Evolutionary conservation across 2,329 filamentous ascomycete species (phyloP).

Genomic region (Claviceps paspali): DNA sequence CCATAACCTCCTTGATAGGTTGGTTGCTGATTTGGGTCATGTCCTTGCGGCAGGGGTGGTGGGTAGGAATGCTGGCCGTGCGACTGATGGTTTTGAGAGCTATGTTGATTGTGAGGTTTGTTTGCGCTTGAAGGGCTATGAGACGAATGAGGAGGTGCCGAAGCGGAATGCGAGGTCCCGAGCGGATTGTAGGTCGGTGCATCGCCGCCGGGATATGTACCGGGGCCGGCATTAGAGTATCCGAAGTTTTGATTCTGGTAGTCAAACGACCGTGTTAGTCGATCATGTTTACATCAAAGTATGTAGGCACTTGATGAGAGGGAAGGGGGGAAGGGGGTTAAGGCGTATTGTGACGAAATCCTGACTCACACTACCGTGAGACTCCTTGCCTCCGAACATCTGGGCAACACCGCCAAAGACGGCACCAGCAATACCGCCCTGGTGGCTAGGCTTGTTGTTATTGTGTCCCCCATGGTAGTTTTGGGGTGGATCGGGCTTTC

Average conservation of each 20-base stretch:
- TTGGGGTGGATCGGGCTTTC: constrained; percentile 29
- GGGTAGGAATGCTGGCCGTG: constrained; percentile 10
- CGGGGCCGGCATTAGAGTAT: constrained; percentile 40
- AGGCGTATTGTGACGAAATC: neutral
- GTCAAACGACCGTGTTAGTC: constrained; percentile 5
- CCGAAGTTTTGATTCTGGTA: constrained; percentile 42
- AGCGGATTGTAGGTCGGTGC: constrained; percentile 35
- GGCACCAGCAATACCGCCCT: constrained; percentile 34
- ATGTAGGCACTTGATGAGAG: neutral
- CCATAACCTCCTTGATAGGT: constrained; percentile 3
- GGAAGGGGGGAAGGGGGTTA: too few relatives aligned
- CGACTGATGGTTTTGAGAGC: constrained; percentile 10
- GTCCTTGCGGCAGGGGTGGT: constrained; percentile 8
- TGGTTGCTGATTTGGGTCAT: constrained; percentile 10
- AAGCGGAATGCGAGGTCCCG: constrained; percentile 14
- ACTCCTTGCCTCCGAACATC: constrained; percentile 34
- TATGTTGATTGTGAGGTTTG: constrained; percentile 14
- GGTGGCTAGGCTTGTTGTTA: constrained; percentile 20
- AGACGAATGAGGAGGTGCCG: constrained; percentile 11
- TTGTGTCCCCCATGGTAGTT: constrained; percentile 35
- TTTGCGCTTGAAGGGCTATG: constrained; percentile 13
- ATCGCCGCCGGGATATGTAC: constrained; percentile 44
- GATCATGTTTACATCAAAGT: neutral
- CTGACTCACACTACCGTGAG: constrained; percentile 10
- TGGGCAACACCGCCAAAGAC: constrained; percentile 40